phyloP scores from a whole-genome alignment of 768 basidiomycete species.

The Kwoniella newhampshirensis region DNA sequence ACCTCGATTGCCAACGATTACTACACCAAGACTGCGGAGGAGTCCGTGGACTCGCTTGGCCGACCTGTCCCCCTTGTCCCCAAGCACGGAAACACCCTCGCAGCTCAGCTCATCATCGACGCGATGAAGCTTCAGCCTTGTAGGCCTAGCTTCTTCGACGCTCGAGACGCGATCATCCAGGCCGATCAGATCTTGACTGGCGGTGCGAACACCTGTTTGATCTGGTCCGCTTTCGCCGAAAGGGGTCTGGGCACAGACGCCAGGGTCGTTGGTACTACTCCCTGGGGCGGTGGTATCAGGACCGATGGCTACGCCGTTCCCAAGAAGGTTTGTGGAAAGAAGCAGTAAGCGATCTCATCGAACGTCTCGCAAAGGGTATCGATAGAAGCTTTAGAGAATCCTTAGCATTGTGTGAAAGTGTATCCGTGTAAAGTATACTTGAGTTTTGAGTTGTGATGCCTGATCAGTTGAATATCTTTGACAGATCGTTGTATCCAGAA shows the following conservation, averaged over 20 bases:
- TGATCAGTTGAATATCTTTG: too few species aligned
- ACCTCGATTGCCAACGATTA: slow-evolving; percentile 72
- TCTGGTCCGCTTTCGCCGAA: slow-evolving; percentile 82
- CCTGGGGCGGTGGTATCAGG: slow-evolving; percentile 90
- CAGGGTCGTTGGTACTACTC: slow-evolving; percentile 68
- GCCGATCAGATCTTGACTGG: slow-evolving; percentile 86
- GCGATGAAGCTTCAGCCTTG: slow-evolving; percentile 96
- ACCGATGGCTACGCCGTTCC: slow-evolving; percentile 60
- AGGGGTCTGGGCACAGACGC: slow-evolving; percentile 81
- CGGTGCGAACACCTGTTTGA: slow-evolving; percentile 83
- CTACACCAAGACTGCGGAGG: slow-evolving; percentile 57
- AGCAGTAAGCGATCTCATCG: too few species aligned
- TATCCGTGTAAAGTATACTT: too few species aligned
- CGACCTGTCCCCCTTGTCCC: slow-evolving; percentile 67
- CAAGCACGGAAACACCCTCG: slow-evolving; percentile 85
- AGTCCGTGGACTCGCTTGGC: slow-evolving; percentile 52
- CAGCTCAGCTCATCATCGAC: slow-evolving; percentile 74
- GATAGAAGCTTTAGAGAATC: too few species aligned
- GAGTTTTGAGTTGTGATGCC: too few species aligned
- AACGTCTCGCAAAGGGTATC: too few species aligned
- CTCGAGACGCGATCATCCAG: slow-evolving; percentile 83
- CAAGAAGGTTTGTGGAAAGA: slow-evolving; percentile 20
- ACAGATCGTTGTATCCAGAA: too few species aligned
- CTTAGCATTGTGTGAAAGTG: too few species aligned
- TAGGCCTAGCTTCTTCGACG: slow-evolving; percentile 81